Conservation (phyloP, 2,329 filamentous ascomycete species). For the Metarhizium guizhouense region DNA sequence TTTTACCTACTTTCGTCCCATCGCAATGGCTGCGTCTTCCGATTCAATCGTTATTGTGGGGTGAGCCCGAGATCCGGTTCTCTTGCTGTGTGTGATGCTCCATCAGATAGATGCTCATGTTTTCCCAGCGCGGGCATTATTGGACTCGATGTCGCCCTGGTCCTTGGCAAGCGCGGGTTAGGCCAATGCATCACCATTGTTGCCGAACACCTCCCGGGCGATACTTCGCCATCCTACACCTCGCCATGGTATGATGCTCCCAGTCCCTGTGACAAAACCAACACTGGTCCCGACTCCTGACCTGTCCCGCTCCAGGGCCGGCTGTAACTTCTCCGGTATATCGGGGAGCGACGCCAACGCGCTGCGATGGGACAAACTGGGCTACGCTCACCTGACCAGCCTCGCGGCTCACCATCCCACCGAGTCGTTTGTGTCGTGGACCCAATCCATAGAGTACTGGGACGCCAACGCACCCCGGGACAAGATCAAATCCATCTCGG, state of each 20-base stretch:
- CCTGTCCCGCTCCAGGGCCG: constrained; percentile 21
- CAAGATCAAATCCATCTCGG: constrained; percentile 30
- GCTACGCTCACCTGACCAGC: constrained; percentile 27
- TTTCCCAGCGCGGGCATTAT: constrained; percentile 26
- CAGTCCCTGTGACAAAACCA: not conserved
- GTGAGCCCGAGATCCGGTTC: not conserved
- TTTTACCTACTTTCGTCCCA: not conserved
- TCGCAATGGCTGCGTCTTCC: not conserved
- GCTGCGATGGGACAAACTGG: constrained; percentile 30
- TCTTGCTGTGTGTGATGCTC: not conserved
- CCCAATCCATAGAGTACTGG: constrained; percentile 31
- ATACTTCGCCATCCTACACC: constrained; percentile 28
- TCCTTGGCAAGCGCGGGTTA: constrained; percentile 25
- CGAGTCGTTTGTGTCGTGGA: constrained; percentile 26
- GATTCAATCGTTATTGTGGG: not conserved
- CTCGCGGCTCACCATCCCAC: constrained; percentile 21
- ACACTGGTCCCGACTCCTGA: not conserved
- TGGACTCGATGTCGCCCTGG: constrained; percentile 28
- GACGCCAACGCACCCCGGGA: constrained; percentile 26
- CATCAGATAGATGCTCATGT: too few species aligned
- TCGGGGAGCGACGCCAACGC: constrained; percentile 32
- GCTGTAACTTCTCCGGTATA: constrained; percentile 35
- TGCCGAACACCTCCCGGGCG: constrained; percentile 31
- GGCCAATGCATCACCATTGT: constrained; percentile 25
- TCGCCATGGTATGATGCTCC: constrained; percentile 26